These are phyloP conservation scores for Salix caprea DNA, from an alignment of 345 rosid species.

Conservation along the genomic window DNA sequence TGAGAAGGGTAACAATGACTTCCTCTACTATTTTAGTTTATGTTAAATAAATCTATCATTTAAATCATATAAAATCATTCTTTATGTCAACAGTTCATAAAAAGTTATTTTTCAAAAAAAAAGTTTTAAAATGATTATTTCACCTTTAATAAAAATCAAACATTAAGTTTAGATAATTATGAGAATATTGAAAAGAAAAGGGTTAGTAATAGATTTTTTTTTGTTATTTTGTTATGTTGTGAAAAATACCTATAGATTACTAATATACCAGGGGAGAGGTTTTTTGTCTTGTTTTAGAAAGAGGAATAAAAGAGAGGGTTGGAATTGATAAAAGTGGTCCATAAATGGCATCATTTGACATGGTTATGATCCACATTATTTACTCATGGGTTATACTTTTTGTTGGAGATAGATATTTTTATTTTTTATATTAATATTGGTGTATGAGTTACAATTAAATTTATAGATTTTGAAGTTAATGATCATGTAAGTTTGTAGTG, in stretches of 20 bases:
- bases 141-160: not conserved
- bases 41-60: not conserved
- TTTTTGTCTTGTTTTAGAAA: not conserved
- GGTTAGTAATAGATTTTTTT: not conserved
- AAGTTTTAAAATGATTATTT: too few species aligned
- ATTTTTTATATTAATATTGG: not conserved
- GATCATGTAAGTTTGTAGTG: fast-evolving
- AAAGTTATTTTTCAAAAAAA: too few species aligned
- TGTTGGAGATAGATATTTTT: not conserved
- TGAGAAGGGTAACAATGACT: too few species aligned
- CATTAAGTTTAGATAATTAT: not conserved
- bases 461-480: too few species aligned
- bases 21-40: too few species aligned
- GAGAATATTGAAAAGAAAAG: not conserved
- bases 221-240: not conserved
- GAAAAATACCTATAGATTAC: not conserved
- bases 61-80: not conserved
- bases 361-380: not conserved
- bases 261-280: not conserved
- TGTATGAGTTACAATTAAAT: too few species aligned
- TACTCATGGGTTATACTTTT: not conserved
- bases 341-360: not conserved
- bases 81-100: not conserved
- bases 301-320: not conserved
- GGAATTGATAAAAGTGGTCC: not conserved